phyloP scores from a whole-genome alignment of 805 yeast genomes.

The Suhomyces sp. region DNA sequence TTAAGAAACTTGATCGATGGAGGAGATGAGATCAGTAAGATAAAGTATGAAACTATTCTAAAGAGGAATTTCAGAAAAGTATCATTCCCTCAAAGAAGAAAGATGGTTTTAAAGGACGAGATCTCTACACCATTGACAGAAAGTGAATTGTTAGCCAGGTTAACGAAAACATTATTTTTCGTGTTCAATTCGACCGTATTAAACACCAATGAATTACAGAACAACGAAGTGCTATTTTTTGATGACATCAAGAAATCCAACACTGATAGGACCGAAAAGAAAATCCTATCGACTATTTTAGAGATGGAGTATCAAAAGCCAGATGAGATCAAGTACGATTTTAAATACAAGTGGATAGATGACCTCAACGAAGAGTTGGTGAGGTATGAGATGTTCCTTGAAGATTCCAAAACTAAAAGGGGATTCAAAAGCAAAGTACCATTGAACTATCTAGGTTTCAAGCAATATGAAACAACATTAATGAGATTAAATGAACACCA shows the following conservation, averaged over 20 bases:
- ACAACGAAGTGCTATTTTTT: conserved; percentile 14
- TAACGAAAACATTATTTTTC: conserved; percentile 29
- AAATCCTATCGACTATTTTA: conserved; percentile 24
- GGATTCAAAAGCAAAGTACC: conserved; percentile 6
- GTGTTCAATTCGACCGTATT: conserved; percentile 32
- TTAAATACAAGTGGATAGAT: conserved; percentile 22
- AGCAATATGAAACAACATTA: conserved; percentile 23
- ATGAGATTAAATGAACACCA: conserved; percentile 31
- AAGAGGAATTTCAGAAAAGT: conserved; percentile 24
- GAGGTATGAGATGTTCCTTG: conserved; percentile 5
- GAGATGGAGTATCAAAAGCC: conserved; percentile 24
- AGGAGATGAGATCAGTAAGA: conserved; percentile 5
- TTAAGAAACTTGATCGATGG: conserved; percentile 27
- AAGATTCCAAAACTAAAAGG: conserved; percentile 6
- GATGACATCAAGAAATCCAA: conserved; percentile 16
- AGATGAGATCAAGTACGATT: conserved; percentile 23
- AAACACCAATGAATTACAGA: conserved; percentile 4
- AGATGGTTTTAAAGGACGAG: conserved; percentile 11
- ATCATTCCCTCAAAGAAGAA: conserved; percentile 18
- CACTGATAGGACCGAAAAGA: conserved; percentile 20
- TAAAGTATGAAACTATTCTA: conserved; percentile 21
- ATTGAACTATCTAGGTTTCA: conserved; percentile 19
- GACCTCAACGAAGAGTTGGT: conserved; percentile 9
- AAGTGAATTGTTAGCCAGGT: conserved; percentile 18
- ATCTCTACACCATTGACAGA: conserved; percentile 2